phyloP scores from a whole-genome alignment of 2,329 filamentous ascomycete genomes.

The Scedosporium minutisporum region DNA sequence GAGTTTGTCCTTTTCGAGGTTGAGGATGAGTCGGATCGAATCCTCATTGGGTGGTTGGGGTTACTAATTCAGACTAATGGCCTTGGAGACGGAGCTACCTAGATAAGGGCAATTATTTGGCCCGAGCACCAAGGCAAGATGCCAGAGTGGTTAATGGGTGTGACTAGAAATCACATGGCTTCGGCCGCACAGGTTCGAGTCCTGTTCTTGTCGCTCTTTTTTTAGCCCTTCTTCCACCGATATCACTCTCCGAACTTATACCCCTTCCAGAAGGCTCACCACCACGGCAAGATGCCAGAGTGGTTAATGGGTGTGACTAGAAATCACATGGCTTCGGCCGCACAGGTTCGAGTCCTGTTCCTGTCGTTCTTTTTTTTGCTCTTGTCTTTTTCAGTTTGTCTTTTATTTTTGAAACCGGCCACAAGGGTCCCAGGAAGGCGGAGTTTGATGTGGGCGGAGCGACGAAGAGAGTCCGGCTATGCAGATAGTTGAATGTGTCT shows the following conservation, averaged over 20 bases:
- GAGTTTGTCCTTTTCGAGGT: too few species aligned
- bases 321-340: conserved; percentile 1
- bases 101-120: background rate
- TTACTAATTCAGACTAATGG: too few species aligned
- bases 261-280: background rate
- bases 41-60: too few species aligned
- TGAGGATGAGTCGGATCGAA: too few species aligned
- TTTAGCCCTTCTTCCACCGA: background rate
- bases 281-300: conserved; percentile 1
- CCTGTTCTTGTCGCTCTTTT: background rate
- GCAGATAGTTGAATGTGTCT: too few species aligned
- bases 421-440: background rate
- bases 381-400: background rate
- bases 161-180: conserved; percentile 2
- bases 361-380: background rate
- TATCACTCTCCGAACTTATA: background rate
- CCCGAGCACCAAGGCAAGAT: background rate
- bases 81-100: background rate
- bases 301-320: conserved; percentile 2
- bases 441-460: background rate
- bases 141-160: conserved; percentile 2
- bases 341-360: conserved; percentile 1
- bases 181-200: conserved; percentile 1
- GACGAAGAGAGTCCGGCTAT: too few species aligned
- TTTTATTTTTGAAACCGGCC: background rate